A percentile compares a stretch with the other conserved stretches of the same genome.
phyloP scores from a whole-genome alignment of 768 basidiomycete species.

The Mycena amicta region DNA sequence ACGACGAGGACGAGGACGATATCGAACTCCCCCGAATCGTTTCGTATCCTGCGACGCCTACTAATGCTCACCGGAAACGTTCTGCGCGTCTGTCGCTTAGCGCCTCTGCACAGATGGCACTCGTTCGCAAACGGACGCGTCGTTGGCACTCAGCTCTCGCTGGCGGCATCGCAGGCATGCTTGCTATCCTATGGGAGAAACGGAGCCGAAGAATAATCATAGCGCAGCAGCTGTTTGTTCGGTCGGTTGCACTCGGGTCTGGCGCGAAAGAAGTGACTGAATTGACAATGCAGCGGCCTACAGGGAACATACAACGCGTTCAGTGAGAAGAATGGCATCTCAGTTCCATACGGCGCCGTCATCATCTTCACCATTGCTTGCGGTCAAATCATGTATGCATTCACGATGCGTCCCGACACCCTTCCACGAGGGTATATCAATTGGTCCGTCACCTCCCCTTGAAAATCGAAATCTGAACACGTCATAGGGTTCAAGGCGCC shows the following conservation, averaged over 20 bases:
- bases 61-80: conserved; percentile 9
- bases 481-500: not conserved
- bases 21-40: conserved; percentile 8
- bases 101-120: conserved; percentile 48
- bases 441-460: not conserved
- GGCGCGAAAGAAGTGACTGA: too few relatives aligned
- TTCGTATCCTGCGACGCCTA: conserved; percentile 12
- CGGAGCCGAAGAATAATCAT: conserved; percentile 47
- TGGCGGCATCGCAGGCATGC: conserved; percentile 51
- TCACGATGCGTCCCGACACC: conserved; percentile 18
- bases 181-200: conserved; percentile 57
- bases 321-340: conserved; percentile 31
- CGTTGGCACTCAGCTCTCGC: conserved; percentile 60
- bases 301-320: conserved; percentile 70
- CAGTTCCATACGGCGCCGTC: conserved; percentile 15
- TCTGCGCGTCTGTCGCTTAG: conserved; percentile 43
- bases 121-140: conserved; percentile 48
- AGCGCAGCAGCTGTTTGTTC: conserved; percentile 66
- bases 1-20: conserved; percentile 25
- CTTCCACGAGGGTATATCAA: conserved; percentile 1
- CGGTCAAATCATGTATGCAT: conserved; percentile 21
- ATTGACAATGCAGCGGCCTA: conserved; percentile 52
- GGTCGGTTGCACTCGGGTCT: too few relatives aligned
- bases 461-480: not conserved
- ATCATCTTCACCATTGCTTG: conserved; percentile 18